A percentile compares a stretch with the other conserved stretches of the same genome.
Conservation (phyloP, 164 flowering plant genomes). For the Litsea cubeba region DNA sequence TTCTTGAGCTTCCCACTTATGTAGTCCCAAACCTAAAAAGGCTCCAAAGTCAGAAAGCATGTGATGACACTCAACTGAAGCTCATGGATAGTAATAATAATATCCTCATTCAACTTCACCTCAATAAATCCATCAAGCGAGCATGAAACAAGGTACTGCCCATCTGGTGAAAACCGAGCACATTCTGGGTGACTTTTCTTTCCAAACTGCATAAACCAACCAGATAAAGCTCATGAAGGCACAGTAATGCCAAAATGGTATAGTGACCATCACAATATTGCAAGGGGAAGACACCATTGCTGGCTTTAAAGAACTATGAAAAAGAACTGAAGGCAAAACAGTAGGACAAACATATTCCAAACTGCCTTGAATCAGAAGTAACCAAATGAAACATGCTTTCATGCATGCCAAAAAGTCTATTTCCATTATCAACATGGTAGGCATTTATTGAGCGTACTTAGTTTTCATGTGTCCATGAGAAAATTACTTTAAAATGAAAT, state of each 20-base stretch:
- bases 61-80: not conserved
- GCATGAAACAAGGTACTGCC: conserved; percentile 90
- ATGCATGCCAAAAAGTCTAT: too few species aligned
- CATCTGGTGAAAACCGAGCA: conserved; percentile 96
- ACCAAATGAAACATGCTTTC: too few species aligned
- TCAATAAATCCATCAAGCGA: conserved; percentile 97
- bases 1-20: conserved; percentile 96
- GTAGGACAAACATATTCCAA: too few species aligned
- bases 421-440: too few species aligned
- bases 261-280: too few species aligned
- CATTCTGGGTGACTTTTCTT: conserved; percentile 91
- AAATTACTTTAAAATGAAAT: too few species aligned
- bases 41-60: conserved; percentile 13
- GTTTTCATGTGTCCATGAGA: too few species aligned
- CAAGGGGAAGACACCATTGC: too few species aligned
- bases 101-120: conserved; percentile 35
- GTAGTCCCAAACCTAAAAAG: conserved; percentile 88
- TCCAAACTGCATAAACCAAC: conserved; percentile 64
- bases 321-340: too few species aligned
- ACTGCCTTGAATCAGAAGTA: too few species aligned
- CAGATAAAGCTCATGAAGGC: not conserved
- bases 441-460: too few species aligned
- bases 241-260: not conserved
- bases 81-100: not conserved
- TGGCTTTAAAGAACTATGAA: too few species aligned